Conservation (phyloP, 306 rosid species). For the Cercis canadensis region DNA sequence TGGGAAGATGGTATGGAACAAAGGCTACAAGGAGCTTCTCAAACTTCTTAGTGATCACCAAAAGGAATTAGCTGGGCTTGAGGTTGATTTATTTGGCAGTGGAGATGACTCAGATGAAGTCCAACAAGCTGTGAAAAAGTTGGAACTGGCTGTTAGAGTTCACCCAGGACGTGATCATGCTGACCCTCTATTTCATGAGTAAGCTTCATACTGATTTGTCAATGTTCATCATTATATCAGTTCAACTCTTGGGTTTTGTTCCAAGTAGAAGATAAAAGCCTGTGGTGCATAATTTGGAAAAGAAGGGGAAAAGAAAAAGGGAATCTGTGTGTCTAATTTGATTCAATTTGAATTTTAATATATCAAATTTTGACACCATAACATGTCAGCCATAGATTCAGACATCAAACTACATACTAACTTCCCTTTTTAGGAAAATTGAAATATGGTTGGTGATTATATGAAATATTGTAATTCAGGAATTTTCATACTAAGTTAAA, state of each 20-base stretch:
- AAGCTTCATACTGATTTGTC: constrained; percentile 40
- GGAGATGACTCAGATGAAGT: constrained; percentile 91
- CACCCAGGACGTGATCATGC: constrained; percentile 91
- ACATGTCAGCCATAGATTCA: not conserved
- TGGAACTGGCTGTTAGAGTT: constrained; percentile 69
- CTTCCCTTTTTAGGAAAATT: not conserved
- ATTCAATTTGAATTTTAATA: constrained; percentile 21
- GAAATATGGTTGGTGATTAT: constrained; percentile 1
- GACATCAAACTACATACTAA: not conserved
- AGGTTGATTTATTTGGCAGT: constrained; percentile 88
- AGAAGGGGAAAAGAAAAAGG: constrained; percentile 19
- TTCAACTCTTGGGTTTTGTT: constrained; percentile 19
- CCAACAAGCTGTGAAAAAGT: constrained; percentile 64
- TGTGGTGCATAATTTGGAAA: constrained; percentile 25
- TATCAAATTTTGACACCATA: constrained; percentile 12
- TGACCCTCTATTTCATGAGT: constrained; percentile 85
- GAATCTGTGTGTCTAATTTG: not conserved
- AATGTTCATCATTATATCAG: not conserved
- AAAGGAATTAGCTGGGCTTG: constrained; percentile 69
- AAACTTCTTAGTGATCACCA: constrained; percentile 69
- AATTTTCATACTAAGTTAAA: not conserved
- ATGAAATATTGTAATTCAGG: not conserved
- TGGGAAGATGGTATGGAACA: constrained; percentile 97
- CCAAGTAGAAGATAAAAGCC: constrained; percentile 6
- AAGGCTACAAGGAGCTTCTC: constrained; percentile 93